Evolutionary conservation across 306 rosid genomes (phyloP).

Genomic region (Vicia sativa): DNA sequence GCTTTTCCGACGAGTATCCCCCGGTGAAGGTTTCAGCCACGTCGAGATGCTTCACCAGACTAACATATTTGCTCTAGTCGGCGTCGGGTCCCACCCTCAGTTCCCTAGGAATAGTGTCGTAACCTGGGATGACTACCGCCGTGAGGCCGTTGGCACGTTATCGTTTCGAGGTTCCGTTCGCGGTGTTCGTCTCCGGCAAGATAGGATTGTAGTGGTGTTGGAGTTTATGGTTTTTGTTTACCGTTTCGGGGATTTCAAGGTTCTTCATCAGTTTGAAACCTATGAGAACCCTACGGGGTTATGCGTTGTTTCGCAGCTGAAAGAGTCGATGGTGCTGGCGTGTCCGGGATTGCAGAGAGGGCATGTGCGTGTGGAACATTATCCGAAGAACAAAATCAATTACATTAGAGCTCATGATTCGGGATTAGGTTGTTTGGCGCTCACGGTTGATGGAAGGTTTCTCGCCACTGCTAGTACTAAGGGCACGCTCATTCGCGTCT

Average conservation of each 20-base stretch:
- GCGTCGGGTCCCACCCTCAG: conserved; percentile 73
- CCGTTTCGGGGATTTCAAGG: conserved; percentile 61
- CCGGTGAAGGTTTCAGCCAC: conserved; percentile 58
- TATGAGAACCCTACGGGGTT: conserved; percentile 76
- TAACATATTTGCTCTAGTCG: conserved; percentile 73
- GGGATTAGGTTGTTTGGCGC: conserved; percentile 69
- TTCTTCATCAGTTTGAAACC: conserved; percentile 70
- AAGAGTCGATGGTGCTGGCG: conserved; percentile 61
- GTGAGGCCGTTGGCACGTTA: conserved; percentile 64
- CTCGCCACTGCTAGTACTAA: conserved; percentile 77
- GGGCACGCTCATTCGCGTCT: conserved; percentile 78
- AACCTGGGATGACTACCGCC: conserved; percentile 74
- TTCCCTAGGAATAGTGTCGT: conserved; percentile 66
- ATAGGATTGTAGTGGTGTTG: conserved; percentile 59
- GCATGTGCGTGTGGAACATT: conserved; percentile 75
- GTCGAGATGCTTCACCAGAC: conserved; percentile 75
- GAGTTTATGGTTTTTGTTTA: conserved; percentile 74
- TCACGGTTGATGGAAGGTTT: conserved; percentile 71
- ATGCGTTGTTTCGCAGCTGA: conserved; percentile 68
- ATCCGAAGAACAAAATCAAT: conserved; percentile 56
- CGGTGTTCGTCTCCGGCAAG: conserved; percentile 65
- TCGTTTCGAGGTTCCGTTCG: conserved; percentile 62
- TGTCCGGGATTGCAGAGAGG: conserved; percentile 76
- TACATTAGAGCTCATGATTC: conserved; percentile 75
- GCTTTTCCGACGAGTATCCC: conserved; percentile 68